phyloP scores from a whole-genome alignment of 495 filamentous ascomycete species.

The Hyaloscypha hepaticicola region DNA sequence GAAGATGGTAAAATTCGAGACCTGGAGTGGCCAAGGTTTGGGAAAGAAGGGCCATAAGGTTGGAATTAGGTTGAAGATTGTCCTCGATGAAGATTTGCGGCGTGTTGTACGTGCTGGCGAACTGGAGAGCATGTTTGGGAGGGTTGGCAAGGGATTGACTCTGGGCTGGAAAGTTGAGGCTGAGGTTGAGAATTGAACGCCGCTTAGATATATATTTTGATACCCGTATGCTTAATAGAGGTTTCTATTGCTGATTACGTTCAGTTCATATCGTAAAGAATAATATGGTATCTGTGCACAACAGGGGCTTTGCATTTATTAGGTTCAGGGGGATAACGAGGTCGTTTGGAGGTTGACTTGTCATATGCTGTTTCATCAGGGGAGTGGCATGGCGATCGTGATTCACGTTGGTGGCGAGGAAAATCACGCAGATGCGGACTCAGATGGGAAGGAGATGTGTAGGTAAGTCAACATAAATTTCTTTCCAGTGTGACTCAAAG shows the following conservation, averaged over 20 bases:
- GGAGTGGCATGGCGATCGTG: conserved; percentile 66
- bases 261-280: conserved; percentile 80
- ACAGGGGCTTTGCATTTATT: no score
- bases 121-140: conserved; percentile 22
- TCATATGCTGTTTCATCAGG: conserved; percentile 80
- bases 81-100: not conserved
- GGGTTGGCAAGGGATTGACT: conserved; percentile 26
- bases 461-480: not conserved
- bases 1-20: conserved; percentile 5
- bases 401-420: conserved; percentile 36
- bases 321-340: conserved; percentile 66
- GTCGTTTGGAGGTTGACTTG: conserved; percentile 83
- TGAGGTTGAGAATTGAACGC: conserved; percentile 21
- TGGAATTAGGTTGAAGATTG: conserved; percentile 24
- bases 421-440: not conserved
- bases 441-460: not conserved
- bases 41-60: conserved; percentile 30
- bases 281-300: no score
- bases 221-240: no score
- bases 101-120: conserved; percentile 3
- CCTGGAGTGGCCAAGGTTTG: conserved; percentile 13
- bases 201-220: no score
- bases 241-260: no score
- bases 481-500: no score
- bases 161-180: conserved; percentile 29